These are phyloP conservation scores for Glycine latifolia DNA, from an alignment of 306 rosid genomes.

Conservation along the genomic window DNA sequence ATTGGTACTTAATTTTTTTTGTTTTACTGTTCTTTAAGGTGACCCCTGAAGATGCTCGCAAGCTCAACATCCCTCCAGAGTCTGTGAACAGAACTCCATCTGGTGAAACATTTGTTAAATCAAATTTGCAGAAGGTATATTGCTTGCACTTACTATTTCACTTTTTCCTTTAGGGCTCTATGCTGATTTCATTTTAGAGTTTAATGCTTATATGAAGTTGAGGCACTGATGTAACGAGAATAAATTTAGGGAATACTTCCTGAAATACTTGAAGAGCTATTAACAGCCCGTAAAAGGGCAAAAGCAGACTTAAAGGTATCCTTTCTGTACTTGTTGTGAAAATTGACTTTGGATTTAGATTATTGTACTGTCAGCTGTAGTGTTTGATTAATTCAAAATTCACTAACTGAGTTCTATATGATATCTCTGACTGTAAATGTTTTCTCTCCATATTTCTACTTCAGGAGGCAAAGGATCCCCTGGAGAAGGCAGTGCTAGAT, in stretches of 20 bases:
- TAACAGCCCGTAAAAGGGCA: conserved; percentile 94
- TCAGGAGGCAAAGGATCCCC: conserved; percentile 94
- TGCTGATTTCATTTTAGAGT: conserved; percentile 25
- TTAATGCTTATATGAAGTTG: conserved; percentile 33
- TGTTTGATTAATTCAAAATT: conserved; percentile 30
- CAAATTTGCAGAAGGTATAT: conserved; percentile 83
- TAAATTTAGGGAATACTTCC: conserved; percentile 93
- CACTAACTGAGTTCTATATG: conserved; percentile 22
- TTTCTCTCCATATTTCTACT: conserved; percentile 35
- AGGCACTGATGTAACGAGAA: conserved; percentile 30
- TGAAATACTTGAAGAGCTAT: conserved; percentile 95
- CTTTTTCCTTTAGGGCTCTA: conserved; percentile 21
- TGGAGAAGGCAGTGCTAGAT: conserved; percentile 95
- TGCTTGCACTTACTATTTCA: conserved; percentile 9
- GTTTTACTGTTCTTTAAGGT: conserved; percentile 64
- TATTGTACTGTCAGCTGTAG: conserved; percentile 13
- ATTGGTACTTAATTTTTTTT: background rate
- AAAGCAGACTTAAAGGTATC: conserved; percentile 93
- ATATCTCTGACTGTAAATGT: conserved; percentile 36
- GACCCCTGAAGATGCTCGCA: conserved; percentile 75
- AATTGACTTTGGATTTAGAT: background rate
- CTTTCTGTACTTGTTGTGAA: conserved; percentile 14
- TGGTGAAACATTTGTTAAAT: conserved; percentile 90
- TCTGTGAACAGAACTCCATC: conserved; percentile 89
- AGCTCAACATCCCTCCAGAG: conserved; percentile 86